Evolutionary conservation across 345 rosid genomes (phyloP).

Genomic region (Euphorbia tirucalli): DNA sequence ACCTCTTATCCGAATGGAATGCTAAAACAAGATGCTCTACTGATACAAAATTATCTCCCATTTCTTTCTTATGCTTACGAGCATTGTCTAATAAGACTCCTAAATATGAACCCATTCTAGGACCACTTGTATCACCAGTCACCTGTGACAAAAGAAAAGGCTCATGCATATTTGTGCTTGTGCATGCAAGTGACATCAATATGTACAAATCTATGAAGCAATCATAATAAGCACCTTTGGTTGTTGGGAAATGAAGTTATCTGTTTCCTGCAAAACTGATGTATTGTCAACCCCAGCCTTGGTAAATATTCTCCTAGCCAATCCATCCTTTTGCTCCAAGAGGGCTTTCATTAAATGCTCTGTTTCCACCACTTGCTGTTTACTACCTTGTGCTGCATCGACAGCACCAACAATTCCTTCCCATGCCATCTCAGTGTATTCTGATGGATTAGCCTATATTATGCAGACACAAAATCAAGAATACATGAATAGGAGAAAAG

Average conservation of each 20-base stretch:
- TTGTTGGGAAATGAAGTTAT: constrained; percentile 61
- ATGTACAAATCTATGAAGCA: not conserved
- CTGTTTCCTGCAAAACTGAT: constrained; percentile 62
- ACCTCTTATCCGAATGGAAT: constrained; percentile 64
- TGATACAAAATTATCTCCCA: constrained; percentile 75
- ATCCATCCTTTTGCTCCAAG: constrained; percentile 83
- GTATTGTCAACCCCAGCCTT: constrained; percentile 75
- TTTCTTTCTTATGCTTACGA: constrained; percentile 59
- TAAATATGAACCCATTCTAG: constrained; percentile 57
- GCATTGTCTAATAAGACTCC: constrained; percentile 55
- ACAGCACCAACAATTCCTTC: constrained; percentile 68
- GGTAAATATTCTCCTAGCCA: constrained; percentile 73
- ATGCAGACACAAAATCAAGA: not conserved
- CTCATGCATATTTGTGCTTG: not conserved
- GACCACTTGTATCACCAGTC: constrained; percentile 62
- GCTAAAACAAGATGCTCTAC: constrained; percentile 77
- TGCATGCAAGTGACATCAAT: not conserved
- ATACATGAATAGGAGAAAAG: not conserved
- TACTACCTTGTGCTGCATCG: constrained; percentile 60
- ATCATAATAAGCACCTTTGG: constrained; percentile 45
- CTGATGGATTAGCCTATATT: constrained; percentile 50
- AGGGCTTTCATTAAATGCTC: constrained; percentile 95
- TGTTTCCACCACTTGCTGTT: constrained; percentile 72
- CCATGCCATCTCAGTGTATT: constrained; percentile 90
- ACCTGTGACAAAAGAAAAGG: constrained; percentile 40